Base-by-base conservation (phyloP, 2,329 filamentous ascomycete genomes). In the Talaromyces sp. region DNA sequence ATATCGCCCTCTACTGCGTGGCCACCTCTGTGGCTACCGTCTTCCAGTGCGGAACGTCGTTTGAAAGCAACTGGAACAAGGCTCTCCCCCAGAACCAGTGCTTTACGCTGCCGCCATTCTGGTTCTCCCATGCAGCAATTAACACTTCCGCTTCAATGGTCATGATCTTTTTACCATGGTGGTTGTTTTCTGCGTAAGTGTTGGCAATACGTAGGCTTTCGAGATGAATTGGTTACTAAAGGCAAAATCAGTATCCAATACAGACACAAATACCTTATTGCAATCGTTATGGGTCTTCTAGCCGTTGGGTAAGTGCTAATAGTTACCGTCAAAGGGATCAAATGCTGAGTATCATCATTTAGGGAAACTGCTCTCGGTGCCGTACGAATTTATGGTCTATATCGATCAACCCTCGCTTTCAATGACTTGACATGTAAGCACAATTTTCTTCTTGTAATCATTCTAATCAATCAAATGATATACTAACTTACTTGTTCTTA, bases 1-100 rank as follows among this genome's bases (percentile, higher is more conserved):
- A 61, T 17, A 61, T 61, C n/a, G 43, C 59, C 13, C 43, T 49
- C 3, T 61, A 61, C 9, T 61, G 59, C 31, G 19, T 61, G 9
- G 59, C 11, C 4, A 39, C 43, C 22, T 19, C 59, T 7, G 4
- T 61, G n/a, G 45, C 59, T n/a, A 61, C 59, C 1, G 33, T 61
- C 19, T 61, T 50, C 15, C 59, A 61, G 17, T 61, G 59, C n/a
- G 43, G 59, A 31, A 61, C 59, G 4, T 33, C n/a, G 2, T 61
- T 61, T 39, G 59, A 15, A 17, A 61, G 59, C 33, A 61, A 61
- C 33, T 61, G 59, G 59, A 50, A 61, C 45, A 61, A 61, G 59
- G n/a, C 59, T 39, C 59, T 50, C 1, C 43, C 59, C 8, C 43
- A 50, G n/a, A 31, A 33, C 1, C 43, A 61, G n/a, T 61, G 59